These are phyloP conservation scores for Glycine soja DNA, from an alignment of 306 rosid genomes.

Conservation along the genomic window DNA sequence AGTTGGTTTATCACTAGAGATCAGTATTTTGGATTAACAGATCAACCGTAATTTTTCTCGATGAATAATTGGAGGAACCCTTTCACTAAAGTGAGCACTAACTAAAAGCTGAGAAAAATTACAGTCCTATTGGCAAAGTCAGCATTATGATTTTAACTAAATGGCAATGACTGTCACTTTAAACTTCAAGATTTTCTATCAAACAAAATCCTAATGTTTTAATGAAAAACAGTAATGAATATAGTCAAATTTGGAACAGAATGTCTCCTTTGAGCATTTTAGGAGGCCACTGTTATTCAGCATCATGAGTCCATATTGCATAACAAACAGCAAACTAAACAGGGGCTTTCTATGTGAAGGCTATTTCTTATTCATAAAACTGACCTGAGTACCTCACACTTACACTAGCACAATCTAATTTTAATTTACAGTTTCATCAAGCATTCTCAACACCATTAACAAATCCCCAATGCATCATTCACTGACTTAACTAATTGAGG, in stretches of 20 bases:
- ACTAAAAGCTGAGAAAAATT: background rate
- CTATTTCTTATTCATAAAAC: background rate
- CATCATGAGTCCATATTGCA: constrained; percentile 13
- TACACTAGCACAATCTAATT: background rate
- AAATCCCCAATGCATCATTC: constrained; percentile 22
- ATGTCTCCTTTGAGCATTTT: constrained; percentile 12
- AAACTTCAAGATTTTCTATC: background rate
- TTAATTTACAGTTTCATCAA: background rate
- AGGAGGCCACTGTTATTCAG: constrained; percentile 17
- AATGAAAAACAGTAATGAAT: constrained; percentile 1
- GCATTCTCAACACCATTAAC: background rate
- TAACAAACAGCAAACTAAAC: background rate
- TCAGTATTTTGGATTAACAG: constrained; percentile 11
- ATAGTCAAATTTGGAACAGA: background rate
- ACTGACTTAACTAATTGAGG: background rate
- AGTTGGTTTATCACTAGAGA: background rate
- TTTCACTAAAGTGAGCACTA: background rate
- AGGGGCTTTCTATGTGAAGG: background rate
- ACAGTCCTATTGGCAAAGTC: background rate
- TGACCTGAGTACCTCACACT: background rate
- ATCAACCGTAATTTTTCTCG: constrained; percentile 9
- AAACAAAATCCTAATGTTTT: background rate
- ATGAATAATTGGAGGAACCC: constrained; percentile 8
- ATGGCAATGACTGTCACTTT: background rate
- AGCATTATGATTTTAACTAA: background rate